Conservation (phyloP, 1,284 basidiomycete genomes). For the Leccinum subatratum region DNA sequence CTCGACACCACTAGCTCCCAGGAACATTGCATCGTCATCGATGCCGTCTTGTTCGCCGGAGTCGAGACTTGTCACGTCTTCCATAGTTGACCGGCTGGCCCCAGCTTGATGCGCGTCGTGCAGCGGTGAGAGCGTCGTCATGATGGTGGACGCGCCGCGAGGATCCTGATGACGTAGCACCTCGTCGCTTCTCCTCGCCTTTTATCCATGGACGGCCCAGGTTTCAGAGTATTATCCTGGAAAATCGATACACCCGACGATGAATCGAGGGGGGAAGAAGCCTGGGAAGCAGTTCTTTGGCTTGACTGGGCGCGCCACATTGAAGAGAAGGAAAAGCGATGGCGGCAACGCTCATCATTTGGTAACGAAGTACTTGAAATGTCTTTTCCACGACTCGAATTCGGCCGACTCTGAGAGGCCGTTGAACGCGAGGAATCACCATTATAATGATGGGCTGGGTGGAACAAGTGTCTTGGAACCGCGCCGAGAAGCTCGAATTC, state of each 20-base stretch:
- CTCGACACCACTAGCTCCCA: slow-evolving; percentile 52
- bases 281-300: slow-evolving; percentile 24
- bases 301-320: slow-evolving; percentile 23
- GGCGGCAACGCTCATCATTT: slow-evolving; percentile 21
- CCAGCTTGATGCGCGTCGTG: slow-evolving; percentile 63
- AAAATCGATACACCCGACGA: slow-evolving; percentile 28
- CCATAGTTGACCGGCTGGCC: slow-evolving; percentile 43
- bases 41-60: slow-evolving; percentile 44
- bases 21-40: slow-evolving; percentile 44
- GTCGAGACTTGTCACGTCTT: slow-evolving; percentile 50
- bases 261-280: slow-evolving; percentile 29
- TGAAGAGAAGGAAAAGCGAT: slow-evolving; percentile 31
- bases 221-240: slow-evolving; percentile 20
- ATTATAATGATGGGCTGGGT: slow-evolving; percentile 8
- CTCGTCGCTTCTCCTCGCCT: slow-evolving; percentile 34
- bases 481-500: slow-evolving; percentile 15
- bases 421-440: slow-evolving; percentile 18
- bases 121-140: slow-evolving; percentile 35
- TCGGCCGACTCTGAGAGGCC: slow-evolving; percentile 22
- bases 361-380: slow-evolving; percentile 18
- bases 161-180: slow-evolving; percentile 27
- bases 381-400: slow-evolving; percentile 26
- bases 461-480: slow-evolving; percentile 20
- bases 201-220: slow-evolving; percentile 21
- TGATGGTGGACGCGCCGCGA: slow-evolving; percentile 28